Evolutionary conservation across 208 protist species (phyloP), one percentile per base, ranked within the genome.

Genomic region (Endotrypanum monterogeii): DNA sequence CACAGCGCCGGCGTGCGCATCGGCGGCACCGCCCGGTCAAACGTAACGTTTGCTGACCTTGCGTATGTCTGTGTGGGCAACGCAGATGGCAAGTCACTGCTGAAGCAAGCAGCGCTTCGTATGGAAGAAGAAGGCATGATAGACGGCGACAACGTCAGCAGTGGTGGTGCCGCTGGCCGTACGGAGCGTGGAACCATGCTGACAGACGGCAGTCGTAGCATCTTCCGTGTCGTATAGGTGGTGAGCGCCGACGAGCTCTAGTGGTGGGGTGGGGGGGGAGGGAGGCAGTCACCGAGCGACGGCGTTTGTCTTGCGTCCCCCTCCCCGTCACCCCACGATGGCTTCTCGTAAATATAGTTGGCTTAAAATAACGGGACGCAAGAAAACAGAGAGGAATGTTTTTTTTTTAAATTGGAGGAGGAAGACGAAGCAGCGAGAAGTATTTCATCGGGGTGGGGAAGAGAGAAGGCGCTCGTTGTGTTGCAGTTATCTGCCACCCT

Each of bases 71-170:
- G 83, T 23, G 84, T 97, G 18, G 88, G 89, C 18, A 79, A 84
- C 46, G 79, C 84, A 30, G 90, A 94, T 63, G 81, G 85, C 37
- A 90, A 92, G 75, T 80, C 82, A 62, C 81, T 97, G 61, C 82
- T 97, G 50, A 79, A 83, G 39, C 88, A 96, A 75, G 89, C 90
- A 5, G 89, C 90, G 2, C 68, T 89, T 77, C 86, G 92, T 11
- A 76, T 94, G 61, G 88, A 94, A 63, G 92, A 96, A 46, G 79
- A 74, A 28, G 73, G 56, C 16, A 56, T 55, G 44, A 2, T 12
- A 30, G 51, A 41, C 28, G 32, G 41, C 50, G 37, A 56, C 30
- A 41, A 50, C 7, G 50, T 2, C 12, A 16, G 25, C 11, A 28
- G 25, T 54, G 63, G 28, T 39, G 16, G 35, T 1, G 12, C 44